phyloP scores from a whole-genome alignment of 306 rosid genomes.

The Lupinus albus region DNA sequence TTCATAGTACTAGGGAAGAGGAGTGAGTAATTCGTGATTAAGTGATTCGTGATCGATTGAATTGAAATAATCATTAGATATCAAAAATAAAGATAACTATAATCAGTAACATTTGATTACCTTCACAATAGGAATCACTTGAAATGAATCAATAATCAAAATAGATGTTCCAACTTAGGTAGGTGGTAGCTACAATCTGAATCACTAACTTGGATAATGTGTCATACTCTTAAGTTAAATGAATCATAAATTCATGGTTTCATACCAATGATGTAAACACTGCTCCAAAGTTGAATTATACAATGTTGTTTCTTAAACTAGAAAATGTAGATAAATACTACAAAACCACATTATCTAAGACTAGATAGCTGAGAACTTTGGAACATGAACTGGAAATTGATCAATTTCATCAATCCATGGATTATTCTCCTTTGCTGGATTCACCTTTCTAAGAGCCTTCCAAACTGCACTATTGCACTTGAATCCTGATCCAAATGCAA shows the following conservation, averaged over 20 bases:
- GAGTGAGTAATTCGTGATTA: too few species aligned
- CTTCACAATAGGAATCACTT: not conserved
- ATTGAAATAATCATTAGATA: too few species aligned
- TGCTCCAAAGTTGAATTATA: not conserved
- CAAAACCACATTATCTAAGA: not conserved
- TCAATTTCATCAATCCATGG: constrained; percentile 68
- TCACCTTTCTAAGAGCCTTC: constrained; percentile 56
- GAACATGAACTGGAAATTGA: constrained; percentile 61
- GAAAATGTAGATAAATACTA: not conserved
- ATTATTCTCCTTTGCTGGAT: constrained; percentile 55
- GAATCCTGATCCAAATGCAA: constrained; percentile 71
- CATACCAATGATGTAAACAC: not conserved
- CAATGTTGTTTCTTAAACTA: not conserved
- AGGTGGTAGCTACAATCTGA: not conserved
- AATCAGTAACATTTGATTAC: not conserved
- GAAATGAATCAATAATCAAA: not conserved
- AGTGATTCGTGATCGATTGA: too few species aligned
- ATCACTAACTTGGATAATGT: not conserved
- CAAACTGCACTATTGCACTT: constrained; percentile 68
- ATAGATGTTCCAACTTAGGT: not conserved
- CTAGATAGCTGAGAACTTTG: constrained; percentile 50
- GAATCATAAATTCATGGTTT: not conserved
- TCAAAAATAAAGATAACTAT: not conserved
- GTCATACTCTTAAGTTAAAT: not conserved
- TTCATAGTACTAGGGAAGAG: too few species aligned